Conservation (phyloP, 2,329 filamentous ascomycete species). For the Colletotrichum siamense region DNA sequence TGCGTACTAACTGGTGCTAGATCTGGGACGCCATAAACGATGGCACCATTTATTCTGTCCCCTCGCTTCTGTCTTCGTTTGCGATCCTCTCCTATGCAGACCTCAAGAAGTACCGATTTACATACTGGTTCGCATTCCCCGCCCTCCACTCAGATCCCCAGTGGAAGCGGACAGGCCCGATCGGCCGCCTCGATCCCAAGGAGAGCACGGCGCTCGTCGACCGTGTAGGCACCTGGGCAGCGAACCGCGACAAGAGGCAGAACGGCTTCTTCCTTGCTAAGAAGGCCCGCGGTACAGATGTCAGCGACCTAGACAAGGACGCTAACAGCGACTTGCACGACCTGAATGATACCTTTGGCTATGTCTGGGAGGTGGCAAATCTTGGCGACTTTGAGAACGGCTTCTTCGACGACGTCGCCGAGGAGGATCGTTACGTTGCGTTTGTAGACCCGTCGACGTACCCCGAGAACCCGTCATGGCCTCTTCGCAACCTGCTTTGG, state of each 20-base stretch:
- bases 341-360: conserved; percentile 42
- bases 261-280: conserved; percentile 97
- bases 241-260: conserved; percentile 78
- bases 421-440: conserved; percentile 81
- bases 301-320: conserved; percentile 21
- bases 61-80: conserved; percentile 89
- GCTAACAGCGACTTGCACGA: conserved; percentile 22
- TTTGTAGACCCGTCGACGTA: conserved; percentile 96
- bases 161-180: conserved; percentile 71
- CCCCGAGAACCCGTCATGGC: conserved; percentile 86
- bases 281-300: conserved; percentile 54
- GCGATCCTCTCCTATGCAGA: conserved; percentile 91
- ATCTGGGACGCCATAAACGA: conserved; percentile 98
- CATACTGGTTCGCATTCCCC: conserved; percentile 98
- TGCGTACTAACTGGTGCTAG: conserved; percentile 43
- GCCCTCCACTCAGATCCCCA: conserved; percentile 86
- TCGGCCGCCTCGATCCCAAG: conserved; percentile 61
- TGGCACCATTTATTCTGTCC: conserved; percentile 93
- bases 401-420: conserved; percentile 78
- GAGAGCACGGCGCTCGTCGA: conserved; percentile 85
- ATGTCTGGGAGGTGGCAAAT: conserved; percentile 78
- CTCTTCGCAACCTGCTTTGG: conserved; percentile 86
- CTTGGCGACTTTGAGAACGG: conserved; percentile 82
- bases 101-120: conserved; percentile 95
- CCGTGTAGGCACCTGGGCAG: conserved; percentile 85